Evolutionary conservation across 441 rosid genomes (phyloP), one percentile per base, ranked within the genome.

Genomic region (Iberis amara): DNA sequence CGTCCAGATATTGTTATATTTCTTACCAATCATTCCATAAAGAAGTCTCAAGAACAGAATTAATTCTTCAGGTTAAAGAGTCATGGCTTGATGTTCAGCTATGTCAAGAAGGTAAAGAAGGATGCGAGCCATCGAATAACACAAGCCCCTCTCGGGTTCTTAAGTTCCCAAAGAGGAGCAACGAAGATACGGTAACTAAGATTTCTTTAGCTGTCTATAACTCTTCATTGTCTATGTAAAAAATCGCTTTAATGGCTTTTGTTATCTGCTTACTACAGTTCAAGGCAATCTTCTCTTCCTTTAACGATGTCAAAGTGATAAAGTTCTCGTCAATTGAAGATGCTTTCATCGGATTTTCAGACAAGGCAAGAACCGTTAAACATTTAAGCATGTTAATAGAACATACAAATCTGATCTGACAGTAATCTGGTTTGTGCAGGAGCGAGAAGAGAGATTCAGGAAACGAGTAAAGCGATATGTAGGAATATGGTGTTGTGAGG

Each of bases 401-500:
- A 41, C 3, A 52, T 39, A 31, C 39, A 28, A 8, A 48, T 55
- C 15, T 46, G 14, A 47, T 35, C 52, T 66, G 70, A n/a, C n/a
- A 47, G 27, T 15, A 18, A 27, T 53, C 14, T 47, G 64, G 64
- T 51, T 45, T 50, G 60, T 0, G 39, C 39, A 91, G 98, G 68
- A 39, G 55, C 66, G 68, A 64, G 92, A 83, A 58, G 82, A 80
- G 62, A 78, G 59, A 65, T 92, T 88, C 59, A 82, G 86, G 74
- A 83, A 66, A 3, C 84, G 96, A 3, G 73, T 82, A 57, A 88
- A 88, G 72, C 73, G 69, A 9, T 92, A 92, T 61, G 81, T 82
- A 7, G 96, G 98, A n/a, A 80, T 91, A 67, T 91, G 98, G 98
- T 91, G 98, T 69, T 91, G 98, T 12, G 86, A 85, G 37, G 80